Evolutionary conservation across 306 rosid genomes (phyloP).

Genomic region (Lathyrus tuberosus): DNA sequence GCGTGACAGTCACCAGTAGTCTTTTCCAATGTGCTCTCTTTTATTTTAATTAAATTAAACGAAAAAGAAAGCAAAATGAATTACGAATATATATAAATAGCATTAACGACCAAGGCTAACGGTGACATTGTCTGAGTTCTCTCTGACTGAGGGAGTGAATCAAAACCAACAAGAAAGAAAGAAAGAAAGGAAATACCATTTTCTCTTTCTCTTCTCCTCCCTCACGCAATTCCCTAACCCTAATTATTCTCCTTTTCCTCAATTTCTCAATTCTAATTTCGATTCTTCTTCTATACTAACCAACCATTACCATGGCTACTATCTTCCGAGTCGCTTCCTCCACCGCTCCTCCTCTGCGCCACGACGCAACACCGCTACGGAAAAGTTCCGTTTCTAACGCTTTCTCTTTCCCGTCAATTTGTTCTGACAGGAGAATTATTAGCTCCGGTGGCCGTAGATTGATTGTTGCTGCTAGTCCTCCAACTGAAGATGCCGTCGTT

Average conservation of each 20-base stretch:
- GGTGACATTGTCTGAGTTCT: too few species aligned
- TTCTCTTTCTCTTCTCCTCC: not conserved
- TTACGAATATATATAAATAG: too few species aligned
- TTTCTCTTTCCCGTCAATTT: conserved; percentile 48
- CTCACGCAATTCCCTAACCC: not conserved
- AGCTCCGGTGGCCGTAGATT: conserved; percentile 43
- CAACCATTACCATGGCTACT: conserved; percentile 53
- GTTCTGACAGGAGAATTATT: conserved; percentile 24
- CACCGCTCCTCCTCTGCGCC: conserved; percentile 23
- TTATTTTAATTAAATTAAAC: too few species aligned
- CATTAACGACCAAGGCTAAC: too few species aligned
- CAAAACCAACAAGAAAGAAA: not conserved
- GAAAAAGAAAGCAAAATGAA: too few species aligned
- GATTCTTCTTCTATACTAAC: not conserved
- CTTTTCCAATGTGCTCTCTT: too few species aligned
- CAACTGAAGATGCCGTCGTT: conserved; percentile 84
- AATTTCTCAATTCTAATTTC: not conserved
- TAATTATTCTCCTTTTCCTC: not conserved
- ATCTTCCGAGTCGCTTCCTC: conserved; percentile 46
- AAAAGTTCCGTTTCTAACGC: conserved; percentile 42
- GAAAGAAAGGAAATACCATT: not conserved
- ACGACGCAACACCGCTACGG: conserved; percentile 25
- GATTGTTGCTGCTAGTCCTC: conserved; percentile 91
- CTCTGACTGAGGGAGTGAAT: too few species aligned
- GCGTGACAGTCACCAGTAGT: too few species aligned